Evolutionary conservation across 2,329 filamentous ascomycete genomes (phyloP).

Genomic region (Huntiella omanensis): DNA sequence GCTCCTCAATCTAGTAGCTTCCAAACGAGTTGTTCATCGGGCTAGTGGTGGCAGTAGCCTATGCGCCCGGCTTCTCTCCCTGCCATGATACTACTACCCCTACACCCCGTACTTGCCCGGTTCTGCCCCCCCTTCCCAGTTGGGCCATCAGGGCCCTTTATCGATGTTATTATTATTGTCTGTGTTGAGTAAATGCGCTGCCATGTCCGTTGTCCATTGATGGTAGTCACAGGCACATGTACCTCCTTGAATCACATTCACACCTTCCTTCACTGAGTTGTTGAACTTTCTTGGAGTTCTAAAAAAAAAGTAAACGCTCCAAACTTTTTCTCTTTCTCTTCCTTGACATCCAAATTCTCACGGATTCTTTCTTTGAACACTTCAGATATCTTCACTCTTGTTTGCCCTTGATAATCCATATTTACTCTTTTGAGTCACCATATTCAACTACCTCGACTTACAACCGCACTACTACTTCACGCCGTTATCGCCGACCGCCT

Average conservation of each 20-base stretch:
- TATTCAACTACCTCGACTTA: background rate
- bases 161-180: conserved; percentile 4
- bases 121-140: conserved; percentile 4
- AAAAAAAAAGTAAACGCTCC: conserved; percentile 1
- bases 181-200: conserved; percentile 1
- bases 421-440: background rate
- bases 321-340: conserved; percentile 2
- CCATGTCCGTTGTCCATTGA: background rate
- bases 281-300: background rate
- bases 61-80: conserved; percentile 1
- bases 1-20: background rate
- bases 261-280: too few species aligned
- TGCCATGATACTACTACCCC: background rate
- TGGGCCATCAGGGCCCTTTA: conserved; percentile 1
- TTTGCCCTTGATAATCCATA: too few species aligned
- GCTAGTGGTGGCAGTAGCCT: conserved; percentile 5
- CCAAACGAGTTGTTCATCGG: conserved; percentile 1
- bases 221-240: conserved; percentile 1
- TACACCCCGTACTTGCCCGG: conserved; percentile 2
- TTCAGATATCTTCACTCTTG: background rate
- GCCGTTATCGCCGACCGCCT: background rate
- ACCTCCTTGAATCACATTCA: conserved; percentile 1
- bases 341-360: background rate
- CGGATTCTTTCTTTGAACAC: background rate
- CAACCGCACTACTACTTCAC: background rate